A percentile compares a stretch with the other conserved stretches of the same genome.
Conservation (phyloP, 2,329 filamentous ascomycete species). For the Albifimbria verrucaria region DNA sequence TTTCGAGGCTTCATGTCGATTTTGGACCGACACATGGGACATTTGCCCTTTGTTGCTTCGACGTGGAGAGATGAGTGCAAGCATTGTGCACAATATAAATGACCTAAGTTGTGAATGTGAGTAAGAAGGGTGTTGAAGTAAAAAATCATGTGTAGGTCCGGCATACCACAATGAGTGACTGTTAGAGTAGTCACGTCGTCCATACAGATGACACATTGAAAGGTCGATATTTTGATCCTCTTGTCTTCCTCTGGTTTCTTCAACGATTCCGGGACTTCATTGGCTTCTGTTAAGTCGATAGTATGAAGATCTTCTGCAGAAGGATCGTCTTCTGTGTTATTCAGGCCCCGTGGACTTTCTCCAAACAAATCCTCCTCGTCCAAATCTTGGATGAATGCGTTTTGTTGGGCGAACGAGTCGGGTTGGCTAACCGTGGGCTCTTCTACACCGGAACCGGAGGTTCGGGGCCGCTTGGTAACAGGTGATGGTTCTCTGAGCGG, state of each 20-base stretch:
- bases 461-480: conserved; percentile 23
- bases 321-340: conserved; percentile 10
- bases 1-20: conserved; percentile 46
- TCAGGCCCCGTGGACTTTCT: conserved; percentile 12
- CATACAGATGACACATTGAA: conserved; percentile 68
- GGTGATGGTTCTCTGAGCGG: conserved; percentile 5
- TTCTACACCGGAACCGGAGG: conserved; percentile 3
- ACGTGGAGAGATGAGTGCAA: conserved; percentile 58
- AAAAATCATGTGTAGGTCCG: background rate
- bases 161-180: conserved; percentile 65
- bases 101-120: conserved; percentile 40
- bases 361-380: conserved; percentile 26
- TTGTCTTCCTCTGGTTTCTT: conserved; percentile 45
- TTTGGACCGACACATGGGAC: conserved; percentile 61
- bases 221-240: conserved; percentile 48
- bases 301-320: conserved; percentile 22
- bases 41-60: conserved; percentile 52
- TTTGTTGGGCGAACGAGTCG: background rate
- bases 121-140: conserved; percentile 7
- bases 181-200: conserved; percentile 56
- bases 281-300: conserved; percentile 36
- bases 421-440: background rate
- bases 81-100: conserved; percentile 62
- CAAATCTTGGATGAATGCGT: background rate
- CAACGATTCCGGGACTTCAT: conserved; percentile 41